Base-by-base conservation (phyloP, 129 eudicot species). In the Mikania micrantha region DNA sequence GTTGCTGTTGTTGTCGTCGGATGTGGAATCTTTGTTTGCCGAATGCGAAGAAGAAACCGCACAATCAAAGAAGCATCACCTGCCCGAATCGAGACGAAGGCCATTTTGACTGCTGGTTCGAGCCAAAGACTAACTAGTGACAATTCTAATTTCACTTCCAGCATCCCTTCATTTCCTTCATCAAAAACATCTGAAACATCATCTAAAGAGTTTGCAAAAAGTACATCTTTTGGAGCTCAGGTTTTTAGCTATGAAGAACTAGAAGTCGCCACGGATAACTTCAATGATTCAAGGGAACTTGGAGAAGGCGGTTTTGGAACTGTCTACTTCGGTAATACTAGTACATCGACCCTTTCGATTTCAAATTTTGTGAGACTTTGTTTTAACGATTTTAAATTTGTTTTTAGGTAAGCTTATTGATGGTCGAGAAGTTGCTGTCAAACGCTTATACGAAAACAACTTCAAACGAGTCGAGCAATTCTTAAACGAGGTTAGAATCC, bases 231-330 rank as follows among this genome's bases (percentile, higher is more conserved):
- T 12, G 61, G 61, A 54, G 61, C 61, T 54, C 61, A 54, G 17
- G 61, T 54, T 27, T 54, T 54, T 54, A 25, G 35, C 29, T 54
- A 54, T 12, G 61, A 54, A 54, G 61, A 54, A 54, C 61, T 54
- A 25, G 61, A 54, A 1, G 17, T 54, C 2, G 61, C 61, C 3
- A 54, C 61, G 1, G 61, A 54, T 54, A 54, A 27, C 61, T 54
- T 54, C n/a, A n/a, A n/a, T n/a, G n/a, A n/a, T 12, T 54, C 61
- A 13, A 25, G 17, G 61, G 35, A 54, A 54, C 61, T 54, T 25
- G 61, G 61, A 54, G 61, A 54, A 1, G 61, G 61, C 19, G 61
- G 61, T 54, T 54, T 54, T 27, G 61, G 61, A 54, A 28, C 61
- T 12, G 61, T 54, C 35, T 54, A 54, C 20, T 54, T 25, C 0